Evolutionary conservation across 2,329 filamentous ascomycete species (phyloP).

Genomic region (Coniochaeta prunicola): DNA sequence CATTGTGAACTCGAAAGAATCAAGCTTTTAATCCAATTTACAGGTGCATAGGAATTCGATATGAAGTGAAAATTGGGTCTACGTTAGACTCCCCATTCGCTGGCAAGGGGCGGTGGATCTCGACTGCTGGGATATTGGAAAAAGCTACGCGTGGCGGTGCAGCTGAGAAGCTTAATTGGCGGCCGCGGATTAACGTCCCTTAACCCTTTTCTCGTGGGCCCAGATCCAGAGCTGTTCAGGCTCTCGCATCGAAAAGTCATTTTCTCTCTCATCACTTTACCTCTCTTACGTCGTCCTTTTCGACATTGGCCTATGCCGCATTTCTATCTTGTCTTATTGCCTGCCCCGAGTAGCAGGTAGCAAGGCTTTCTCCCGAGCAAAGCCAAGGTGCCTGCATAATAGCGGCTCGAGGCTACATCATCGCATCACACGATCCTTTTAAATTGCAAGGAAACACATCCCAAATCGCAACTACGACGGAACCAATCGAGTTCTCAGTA

Average conservation of each 20-base stretch:
- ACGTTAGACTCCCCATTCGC: background rate
- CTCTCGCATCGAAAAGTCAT: background rate
- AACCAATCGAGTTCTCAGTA: background rate
- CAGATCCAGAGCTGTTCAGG: background rate
- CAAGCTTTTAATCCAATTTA: background rate
- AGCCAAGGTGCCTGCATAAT: background rate
- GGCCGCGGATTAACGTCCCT: background rate
- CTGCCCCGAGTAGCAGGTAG: background rate
- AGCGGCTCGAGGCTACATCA: background rate
- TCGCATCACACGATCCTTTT: background rate
- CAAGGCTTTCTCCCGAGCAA: background rate
- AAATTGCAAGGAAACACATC: background rate
- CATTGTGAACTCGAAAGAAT: background rate
- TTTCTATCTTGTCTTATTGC: background rate
- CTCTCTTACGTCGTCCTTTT: background rate
- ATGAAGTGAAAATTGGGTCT: background rate
- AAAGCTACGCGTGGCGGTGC: constrained; percentile 1
- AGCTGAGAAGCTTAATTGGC: background rate
- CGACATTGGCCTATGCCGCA: background rate
- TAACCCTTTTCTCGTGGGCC: constrained; percentile 1
- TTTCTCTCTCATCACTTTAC: background rate
- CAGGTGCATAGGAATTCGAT: background rate
- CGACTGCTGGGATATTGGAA: background rate
- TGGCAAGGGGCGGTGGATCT: background rate
- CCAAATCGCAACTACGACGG: background rate